These are phyloP conservation scores for Tetrahymena borealis DNA, from an alignment of 73 alveolate genomes.

Conservation along the genomic window DNA sequence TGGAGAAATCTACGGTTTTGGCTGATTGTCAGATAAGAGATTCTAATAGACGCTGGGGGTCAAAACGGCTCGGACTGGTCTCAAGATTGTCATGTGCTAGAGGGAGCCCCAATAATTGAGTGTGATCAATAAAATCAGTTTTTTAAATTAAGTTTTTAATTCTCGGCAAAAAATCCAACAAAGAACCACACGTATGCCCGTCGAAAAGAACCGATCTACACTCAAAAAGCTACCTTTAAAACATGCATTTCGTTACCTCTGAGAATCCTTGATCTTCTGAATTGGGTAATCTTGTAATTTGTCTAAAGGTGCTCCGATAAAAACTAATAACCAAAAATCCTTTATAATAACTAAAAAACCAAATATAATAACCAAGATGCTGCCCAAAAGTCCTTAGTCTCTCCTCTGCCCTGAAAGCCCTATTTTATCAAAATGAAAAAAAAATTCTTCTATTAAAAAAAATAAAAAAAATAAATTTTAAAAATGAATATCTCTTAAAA, in stretches of 20 bases:
- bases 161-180: not conserved
- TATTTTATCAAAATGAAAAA: not conserved
- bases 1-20: not conserved
- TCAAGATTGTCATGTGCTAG: not conserved
- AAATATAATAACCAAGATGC: not conserved
- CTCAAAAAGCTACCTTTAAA: not conserved
- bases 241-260: not conserved
- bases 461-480: too few relatives aligned
- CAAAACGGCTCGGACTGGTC: not conserved
- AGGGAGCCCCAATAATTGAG: not conserved
- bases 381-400: slow-evolving; percentile 4
- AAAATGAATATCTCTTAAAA: not conserved
- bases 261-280: slow-evolving; percentile 3
- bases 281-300: not conserved
- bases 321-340: not conserved
- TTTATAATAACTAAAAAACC: not conserved
- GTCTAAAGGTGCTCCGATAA: not conserved
- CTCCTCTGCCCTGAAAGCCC: slow-evolving; percentile 5
- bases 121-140: not conserved
- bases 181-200: not conserved
- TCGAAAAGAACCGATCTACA: not conserved
- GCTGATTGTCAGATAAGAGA: not conserved
- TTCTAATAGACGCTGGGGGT: not conserved
- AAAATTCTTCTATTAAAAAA: not conserved
- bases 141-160: not conserved